Conservation (phyloP, 2,329 filamentous ascomycete genomes). For the Fusarium sp. region DNA sequence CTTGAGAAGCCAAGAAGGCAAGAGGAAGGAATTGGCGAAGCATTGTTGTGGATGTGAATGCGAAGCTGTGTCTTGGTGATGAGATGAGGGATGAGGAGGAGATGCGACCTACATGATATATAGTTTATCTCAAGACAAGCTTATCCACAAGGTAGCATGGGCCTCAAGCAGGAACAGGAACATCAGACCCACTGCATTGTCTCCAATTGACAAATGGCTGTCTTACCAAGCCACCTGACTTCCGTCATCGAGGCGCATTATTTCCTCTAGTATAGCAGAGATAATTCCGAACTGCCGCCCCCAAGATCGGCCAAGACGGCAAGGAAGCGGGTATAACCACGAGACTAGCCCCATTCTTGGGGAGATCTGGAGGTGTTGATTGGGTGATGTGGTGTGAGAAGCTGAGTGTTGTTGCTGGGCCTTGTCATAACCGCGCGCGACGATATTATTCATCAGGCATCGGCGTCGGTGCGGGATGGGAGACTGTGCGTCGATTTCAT, state of each 20-base stretch:
- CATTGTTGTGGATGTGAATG: constrained; percentile 9
- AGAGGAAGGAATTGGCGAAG: constrained; percentile 8
- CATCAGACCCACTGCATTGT: neutral
- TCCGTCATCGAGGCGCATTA: neutral
- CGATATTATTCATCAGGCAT: neutral
- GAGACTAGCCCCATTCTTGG: neutral
- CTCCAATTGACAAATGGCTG: neutral
- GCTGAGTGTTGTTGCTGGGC: neutral
- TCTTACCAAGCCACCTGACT: neutral
- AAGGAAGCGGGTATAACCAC: neutral
- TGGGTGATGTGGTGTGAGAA: neutral
- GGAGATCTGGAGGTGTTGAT: neutral
- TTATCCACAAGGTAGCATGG: neutral
- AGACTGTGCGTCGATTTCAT: neutral
- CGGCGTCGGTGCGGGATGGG: neutral
- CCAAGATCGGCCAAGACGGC: neutral
- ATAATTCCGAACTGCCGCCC: neutral
- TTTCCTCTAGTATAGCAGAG: neutral
- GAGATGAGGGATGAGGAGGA: neutral
- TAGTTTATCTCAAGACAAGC: neutral
- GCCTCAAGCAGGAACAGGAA: neutral
- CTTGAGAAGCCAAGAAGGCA: constrained; percentile 19
- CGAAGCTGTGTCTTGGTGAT: neutral
- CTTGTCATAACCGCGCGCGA: constrained; percentile 11
- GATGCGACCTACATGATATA: neutral